These are phyloP conservation scores for Backusella psychrophila DNA, from an alignment of 192 early-diverging fungal genomes.

Conservation along the genomic window DNA sequence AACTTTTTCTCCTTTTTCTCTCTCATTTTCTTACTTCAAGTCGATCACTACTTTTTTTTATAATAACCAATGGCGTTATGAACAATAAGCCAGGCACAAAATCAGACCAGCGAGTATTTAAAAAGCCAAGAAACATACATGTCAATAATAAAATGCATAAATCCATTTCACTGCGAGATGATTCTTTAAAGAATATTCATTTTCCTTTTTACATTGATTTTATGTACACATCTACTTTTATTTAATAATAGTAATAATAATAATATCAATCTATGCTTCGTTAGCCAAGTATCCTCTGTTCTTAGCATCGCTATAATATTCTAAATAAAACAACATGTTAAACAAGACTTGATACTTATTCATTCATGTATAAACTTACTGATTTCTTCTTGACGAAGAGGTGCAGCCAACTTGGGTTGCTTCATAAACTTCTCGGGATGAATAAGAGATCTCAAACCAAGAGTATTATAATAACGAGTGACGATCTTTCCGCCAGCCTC, in stretches of 20 bases:
- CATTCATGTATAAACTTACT: slow-evolving; percentile 27
- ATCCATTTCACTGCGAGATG: no score
- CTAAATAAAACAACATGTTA: background rate
- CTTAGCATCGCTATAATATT: slow-evolving; percentile 11
- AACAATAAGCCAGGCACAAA: no score
- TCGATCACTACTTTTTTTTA: no score
- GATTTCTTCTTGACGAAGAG: slow-evolving; percentile 61
- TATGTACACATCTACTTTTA: slow-evolving; percentile 6
- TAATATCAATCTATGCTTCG: slow-evolving; percentile 8
- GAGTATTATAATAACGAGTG: slow-evolving; percentile 75
- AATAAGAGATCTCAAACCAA: slow-evolving; percentile 71
- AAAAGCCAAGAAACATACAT: no score
- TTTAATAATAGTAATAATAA: background rate
- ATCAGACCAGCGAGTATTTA: no score
- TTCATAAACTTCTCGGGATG: slow-evolving; percentile 78
- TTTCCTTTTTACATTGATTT: background rate
- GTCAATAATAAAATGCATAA: no score
- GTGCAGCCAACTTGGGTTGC: slow-evolving; percentile 65
- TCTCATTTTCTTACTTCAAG: no score
- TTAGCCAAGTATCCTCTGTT: slow-evolving; percentile 11
- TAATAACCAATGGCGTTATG: no score
- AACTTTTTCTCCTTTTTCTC: no score
- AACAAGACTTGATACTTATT: background rate
- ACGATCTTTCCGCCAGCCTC: slow-evolving; percentile 77
- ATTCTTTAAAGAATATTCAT: background rate